Conservation (phyloP, 352 stramenopile genomes). For the Sclerospora graminicola region DNA sequence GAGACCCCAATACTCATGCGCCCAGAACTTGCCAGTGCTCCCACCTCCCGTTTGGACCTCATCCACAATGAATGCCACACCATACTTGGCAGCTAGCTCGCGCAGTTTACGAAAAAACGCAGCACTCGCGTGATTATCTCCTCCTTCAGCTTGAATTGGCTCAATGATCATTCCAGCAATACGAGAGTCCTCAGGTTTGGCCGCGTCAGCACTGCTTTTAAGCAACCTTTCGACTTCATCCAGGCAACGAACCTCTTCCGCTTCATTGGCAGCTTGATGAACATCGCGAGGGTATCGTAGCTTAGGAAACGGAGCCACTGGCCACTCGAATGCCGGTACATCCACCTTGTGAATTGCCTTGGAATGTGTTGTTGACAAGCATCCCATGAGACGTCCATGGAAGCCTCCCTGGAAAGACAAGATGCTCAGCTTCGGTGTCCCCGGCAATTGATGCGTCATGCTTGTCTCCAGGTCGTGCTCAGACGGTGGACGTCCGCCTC, state of each 20-base stretch:
- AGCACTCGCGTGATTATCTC: conserved; percentile 68
- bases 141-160: conserved; percentile 73
- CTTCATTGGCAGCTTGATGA: conserved; percentile 48
- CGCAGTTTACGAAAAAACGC: conserved; percentile 57
- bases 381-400: conserved; percentile 67
- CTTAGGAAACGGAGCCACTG: conserved; percentile 62
- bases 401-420: conserved; percentile 80
- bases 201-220: conserved; percentile 23
- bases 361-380: conserved; percentile 75
- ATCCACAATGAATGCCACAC: conserved; percentile 76
- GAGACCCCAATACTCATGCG: conserved; percentile 72
- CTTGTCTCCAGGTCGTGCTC: conserved; percentile 51
- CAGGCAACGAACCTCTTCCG: conserved; percentile 59
- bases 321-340: conserved; percentile 78
- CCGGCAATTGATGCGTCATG: conserved; percentile 60
- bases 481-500: conserved; percentile 46
- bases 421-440: conserved; percentile 66
- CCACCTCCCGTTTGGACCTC: conserved; percentile 78
- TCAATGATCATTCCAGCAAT: conserved; percentile 78
- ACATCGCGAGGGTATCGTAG: conserved; percentile 55
- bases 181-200: conserved; percentile 16
- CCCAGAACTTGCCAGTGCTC: conserved; percentile 80
- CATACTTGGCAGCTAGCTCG: conserved; percentile 39
- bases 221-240: conserved; percentile 51
- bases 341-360: conserved; percentile 84